Conservation (phyloP, 2,329 filamentous ascomycete species). For the Parascedosporium putredinis region DNA sequence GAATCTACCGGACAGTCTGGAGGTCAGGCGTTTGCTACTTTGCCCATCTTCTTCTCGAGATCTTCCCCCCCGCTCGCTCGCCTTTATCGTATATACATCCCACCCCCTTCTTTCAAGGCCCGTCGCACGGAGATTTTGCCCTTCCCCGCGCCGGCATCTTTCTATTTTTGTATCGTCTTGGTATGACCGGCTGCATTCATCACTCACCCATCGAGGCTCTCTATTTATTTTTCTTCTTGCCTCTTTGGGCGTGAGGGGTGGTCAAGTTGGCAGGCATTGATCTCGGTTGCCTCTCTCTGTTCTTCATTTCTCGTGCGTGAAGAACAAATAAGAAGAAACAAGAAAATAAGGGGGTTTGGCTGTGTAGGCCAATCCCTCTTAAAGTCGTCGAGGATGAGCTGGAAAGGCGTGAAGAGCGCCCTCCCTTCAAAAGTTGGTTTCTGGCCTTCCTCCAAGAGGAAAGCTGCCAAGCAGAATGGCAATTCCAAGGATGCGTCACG, state of each 20-base stretch:
- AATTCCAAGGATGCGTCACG: conserved; percentile 4
- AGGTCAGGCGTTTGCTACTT: neutral
- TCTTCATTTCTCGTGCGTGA: neutral
- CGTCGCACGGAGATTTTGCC: neutral
- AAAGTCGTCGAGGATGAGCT: conserved; percentile 21
- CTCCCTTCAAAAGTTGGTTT: conserved; percentile 19
- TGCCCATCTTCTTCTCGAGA: neutral
- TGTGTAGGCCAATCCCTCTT: neutral
- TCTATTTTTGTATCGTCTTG: conserved; percentile 1
- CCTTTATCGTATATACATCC: no score
- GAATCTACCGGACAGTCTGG: neutral
- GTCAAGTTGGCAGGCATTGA: neutral
- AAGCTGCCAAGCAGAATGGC: conserved; percentile 11
- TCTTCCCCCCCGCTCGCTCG: no score
- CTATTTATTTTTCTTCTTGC: neutral
- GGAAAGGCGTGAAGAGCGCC: conserved; percentile 26
- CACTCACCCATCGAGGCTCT: neutral
- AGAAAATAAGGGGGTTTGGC: no score
- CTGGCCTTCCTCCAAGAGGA: conserved; percentile 20
- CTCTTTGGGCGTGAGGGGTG: neutral
- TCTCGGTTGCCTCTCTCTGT: neutral
- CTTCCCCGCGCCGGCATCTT: neutral
- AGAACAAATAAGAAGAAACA: no score
- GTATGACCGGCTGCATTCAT: neutral
- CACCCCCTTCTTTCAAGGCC: no score